phyloP scores from a whole-genome alignment of 1,139 yeast genomes.

The Yamadazyma triangularis region DNA sequence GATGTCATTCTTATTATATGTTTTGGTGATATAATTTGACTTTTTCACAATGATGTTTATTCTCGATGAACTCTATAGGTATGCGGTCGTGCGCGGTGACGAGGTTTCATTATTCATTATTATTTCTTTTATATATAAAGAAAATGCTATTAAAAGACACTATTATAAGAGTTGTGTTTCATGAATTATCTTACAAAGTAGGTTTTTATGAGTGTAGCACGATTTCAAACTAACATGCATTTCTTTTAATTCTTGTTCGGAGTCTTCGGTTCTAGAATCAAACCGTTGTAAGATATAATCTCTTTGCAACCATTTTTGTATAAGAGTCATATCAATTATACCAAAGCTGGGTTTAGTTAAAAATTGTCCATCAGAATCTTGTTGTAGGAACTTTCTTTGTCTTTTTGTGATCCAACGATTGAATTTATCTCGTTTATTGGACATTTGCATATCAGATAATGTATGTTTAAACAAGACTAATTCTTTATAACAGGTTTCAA shows the following conservation, averaged over 20 bases:
- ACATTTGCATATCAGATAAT: slow-evolving; percentile 8
- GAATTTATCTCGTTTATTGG: slow-evolving; percentile 11
- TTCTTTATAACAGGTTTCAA: slow-evolving; percentile 14
- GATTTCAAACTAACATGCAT: slow-evolving; percentile 8
- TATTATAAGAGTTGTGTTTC: slow-evolving; percentile 7
- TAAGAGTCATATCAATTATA: slow-evolving; percentile 14
- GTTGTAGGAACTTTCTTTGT: slow-evolving; percentile 11
- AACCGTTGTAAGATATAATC: slow-evolving; percentile 6
- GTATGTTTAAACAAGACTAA: slow-evolving; percentile 9
- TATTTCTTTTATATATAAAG: too few relatives aligned
- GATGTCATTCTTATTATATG: too few relatives aligned
- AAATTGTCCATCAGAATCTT: slow-evolving; percentile 11
- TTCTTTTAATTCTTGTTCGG: slow-evolving; percentile 4
- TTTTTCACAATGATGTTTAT: too few relatives aligned
- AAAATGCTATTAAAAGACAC: too few relatives aligned
- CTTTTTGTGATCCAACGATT: slow-evolving; percentile 7
- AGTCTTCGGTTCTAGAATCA: slow-evolving; percentile 2
- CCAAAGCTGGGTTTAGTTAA: slow-evolving; percentile 10
- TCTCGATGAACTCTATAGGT: too few relatives aligned
- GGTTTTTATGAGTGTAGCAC: slow-evolving; percentile 11
- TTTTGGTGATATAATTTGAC: too few relatives aligned
- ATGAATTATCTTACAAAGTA: slow-evolving; percentile 12
- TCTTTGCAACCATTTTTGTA: slow-evolving; percentile 15
- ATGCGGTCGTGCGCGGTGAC: neutral
- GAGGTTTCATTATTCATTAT: too few relatives aligned